Evolutionary conservation across 2,329 filamentous ascomycete genomes (phyloP), one percentile per base, ranked within the genome.

Genomic region (Colletotrichum tanaceti): DNA sequence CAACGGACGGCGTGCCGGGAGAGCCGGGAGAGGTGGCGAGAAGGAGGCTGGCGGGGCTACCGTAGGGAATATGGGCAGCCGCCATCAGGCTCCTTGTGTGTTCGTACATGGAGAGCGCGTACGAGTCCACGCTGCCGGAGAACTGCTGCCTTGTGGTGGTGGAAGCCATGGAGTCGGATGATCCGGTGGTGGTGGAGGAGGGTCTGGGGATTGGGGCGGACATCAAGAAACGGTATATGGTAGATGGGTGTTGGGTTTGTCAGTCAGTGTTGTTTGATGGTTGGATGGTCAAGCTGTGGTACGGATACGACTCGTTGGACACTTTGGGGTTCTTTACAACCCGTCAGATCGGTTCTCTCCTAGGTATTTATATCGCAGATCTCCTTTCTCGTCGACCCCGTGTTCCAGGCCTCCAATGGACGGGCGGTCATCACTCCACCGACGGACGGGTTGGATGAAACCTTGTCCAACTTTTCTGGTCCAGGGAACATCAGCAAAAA

Each of bases 351-450:
- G 57, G 13, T 32, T 44, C 43, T 44, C 43, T 59, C 28, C 16
- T 38, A 59, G 57, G 43, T 59, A 59, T 59, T 59, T 59, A 59
- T 59, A 59, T 39, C 49, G 57, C 32, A 49, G 57, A 59, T 59
- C 55, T 18, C 43, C 57, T 46, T 44, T 28, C 47, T 39, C 16
- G 24, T 39, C 32, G 39, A 22, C 57, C 43, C n/a, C n/a, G 28
- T 58, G n/a, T n/a, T 47, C 50, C 32, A 22, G 13, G 28, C 14
- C 20, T 35, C 13, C 10, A 9, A 24, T 24, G 24, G 7, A 22
- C 5, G 28, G n/a, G 13, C 55, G 47, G 47, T 46, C n/a, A 47
- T n/a, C 44, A 24, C 43, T 35, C 57, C 57, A 59, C 43, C 39
- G 24, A n/a, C 28, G 20, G 7, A 32, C 28, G 28, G 28, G 28